Evolutionary conservation across 352 stramenopile species (phyloP), one percentile per base, ranked within the genome.

Genomic region (Phytophthora brassicae): DNA sequence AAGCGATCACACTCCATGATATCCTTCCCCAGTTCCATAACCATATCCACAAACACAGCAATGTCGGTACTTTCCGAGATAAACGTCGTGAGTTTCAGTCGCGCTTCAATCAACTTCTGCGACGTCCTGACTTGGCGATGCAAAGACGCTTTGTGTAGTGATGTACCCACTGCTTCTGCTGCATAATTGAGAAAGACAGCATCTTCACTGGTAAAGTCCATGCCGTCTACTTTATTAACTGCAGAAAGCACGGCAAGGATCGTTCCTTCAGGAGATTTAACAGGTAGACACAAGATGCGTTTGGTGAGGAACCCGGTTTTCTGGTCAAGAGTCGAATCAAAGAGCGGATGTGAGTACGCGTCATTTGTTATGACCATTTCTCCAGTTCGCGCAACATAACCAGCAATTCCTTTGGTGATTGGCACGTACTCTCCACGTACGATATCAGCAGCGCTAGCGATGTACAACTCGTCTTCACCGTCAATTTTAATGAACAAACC

Each of bases 1-100:
- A 90, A 90, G 45, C 81, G 81, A 43, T 88, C 81, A 43, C 81
- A 90, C 6, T 81, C 74, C 79, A 90, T 90, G 43, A 90, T 84
- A 11, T 86, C 74, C 33, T 89, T 88, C 22, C 81, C 81, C n/a
- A 86, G 66, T 17, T 84, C 74, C 77, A 89, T 88, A 20, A 90
- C 79, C 45, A 90, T 63, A 22, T 89, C 70, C 39, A 85, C 81
- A 28, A 90, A 88, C 31, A 69, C 64, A 12, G 86, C 77, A 39
- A 90, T 84, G 51, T 88, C 75, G 4, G 76, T 71, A 24, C 77
- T 82, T 48, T 85, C 70, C 1, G 77, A 71, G 14, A 89, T 74
- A 43, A 88, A 90, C 12, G 78, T 86, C 6, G 77, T 83, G 39
- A 90, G 72, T n/a, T 72, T 70, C 13, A 90, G 44, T 2, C 81